Conservation (phyloP, 75 land plant species). For the Adiantum capillusveneris region DNA sequence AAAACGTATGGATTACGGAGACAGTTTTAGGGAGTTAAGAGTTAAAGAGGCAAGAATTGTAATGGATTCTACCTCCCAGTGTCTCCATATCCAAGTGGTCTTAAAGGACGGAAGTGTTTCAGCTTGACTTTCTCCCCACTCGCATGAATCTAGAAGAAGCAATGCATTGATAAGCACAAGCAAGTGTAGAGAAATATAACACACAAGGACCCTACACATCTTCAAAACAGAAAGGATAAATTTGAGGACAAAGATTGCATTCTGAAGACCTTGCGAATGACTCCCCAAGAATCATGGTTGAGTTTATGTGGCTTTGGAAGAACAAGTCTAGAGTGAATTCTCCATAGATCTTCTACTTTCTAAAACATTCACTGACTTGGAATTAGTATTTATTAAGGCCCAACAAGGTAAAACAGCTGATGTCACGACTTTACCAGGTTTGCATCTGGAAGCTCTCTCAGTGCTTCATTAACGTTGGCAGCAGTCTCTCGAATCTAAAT, state of each 20-base stretch:
- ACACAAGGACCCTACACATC: no score
- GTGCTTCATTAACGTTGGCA: conserved; percentile 73
- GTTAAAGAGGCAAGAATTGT: not conserved
- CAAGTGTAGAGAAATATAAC: not conserved
- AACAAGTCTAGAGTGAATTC: conserved; percentile 62
- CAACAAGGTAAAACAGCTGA: no score
- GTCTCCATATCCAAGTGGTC: conserved; percentile 89
- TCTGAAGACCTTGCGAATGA: conserved; percentile 69
- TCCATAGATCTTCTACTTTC: conserved; percentile 83
- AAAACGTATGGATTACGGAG: no score
- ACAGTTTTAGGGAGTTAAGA: no score
- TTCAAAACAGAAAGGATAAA: no score
- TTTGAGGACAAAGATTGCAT: no score
- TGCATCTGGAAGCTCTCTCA: conserved; percentile 83
- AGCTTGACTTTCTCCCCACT: conserved; percentile 60
- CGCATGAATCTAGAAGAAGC: conserved; percentile 40
- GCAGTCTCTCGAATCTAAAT: conserved; percentile 72
- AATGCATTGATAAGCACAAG: not conserved
- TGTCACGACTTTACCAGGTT: conserved; percentile 53
- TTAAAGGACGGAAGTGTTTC: conserved; percentile 81
- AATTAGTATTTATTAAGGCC: no score
- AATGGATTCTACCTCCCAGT: conserved; percentile 89
- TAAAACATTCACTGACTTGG: conserved; percentile 14
- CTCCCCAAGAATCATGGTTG: conserved; percentile 56
- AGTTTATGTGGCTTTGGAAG: conserved; percentile 71